Evolutionary conservation across 305 asterid genomes (phyloP).

Genomic region (Fraxinus albicans): DNA sequence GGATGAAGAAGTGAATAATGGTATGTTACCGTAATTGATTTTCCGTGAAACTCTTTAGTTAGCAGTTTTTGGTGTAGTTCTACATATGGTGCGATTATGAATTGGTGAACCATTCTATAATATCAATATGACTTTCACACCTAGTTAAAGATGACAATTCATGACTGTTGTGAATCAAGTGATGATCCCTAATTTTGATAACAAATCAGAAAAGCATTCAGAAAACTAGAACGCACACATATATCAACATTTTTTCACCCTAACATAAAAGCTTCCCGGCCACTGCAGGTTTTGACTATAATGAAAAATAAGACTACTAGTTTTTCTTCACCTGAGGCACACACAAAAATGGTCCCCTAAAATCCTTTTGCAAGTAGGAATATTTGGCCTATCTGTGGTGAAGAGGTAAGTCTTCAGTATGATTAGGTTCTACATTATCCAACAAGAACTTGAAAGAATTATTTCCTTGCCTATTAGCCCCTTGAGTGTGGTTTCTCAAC

Average conservation of each 20-base stretch:
- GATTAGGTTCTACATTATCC: not conserved
- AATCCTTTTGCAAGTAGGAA: not conserved
- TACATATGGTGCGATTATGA: not conserved
- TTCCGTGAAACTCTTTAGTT: not conserved
- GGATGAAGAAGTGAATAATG: slow-evolving; percentile 38
- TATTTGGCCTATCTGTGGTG: not conserved
- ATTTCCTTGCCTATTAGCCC: not conserved
- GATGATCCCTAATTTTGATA: not conserved
- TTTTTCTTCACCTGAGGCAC: not conserved
- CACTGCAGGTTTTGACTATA: not conserved
- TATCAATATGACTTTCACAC: not conserved
- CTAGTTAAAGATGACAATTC: not conserved
- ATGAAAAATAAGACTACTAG: not conserved
- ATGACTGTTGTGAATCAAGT: not conserved
- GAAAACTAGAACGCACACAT: not conserved
- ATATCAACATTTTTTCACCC: not conserved
- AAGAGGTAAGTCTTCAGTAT: not conserved
- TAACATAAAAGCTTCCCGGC: not conserved
- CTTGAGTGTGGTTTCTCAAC: not conserved
- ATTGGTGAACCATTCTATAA: not conserved
- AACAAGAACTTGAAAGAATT: not conserved
- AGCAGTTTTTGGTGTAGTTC: not conserved
- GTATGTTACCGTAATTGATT: slow-evolving; percentile 22
- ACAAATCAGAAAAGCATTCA: not conserved
- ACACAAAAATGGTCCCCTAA: not conserved